phyloP scores from a whole-genome alignment of 768 basidiomycete species.

The Termitomyces sp. region DNA sequence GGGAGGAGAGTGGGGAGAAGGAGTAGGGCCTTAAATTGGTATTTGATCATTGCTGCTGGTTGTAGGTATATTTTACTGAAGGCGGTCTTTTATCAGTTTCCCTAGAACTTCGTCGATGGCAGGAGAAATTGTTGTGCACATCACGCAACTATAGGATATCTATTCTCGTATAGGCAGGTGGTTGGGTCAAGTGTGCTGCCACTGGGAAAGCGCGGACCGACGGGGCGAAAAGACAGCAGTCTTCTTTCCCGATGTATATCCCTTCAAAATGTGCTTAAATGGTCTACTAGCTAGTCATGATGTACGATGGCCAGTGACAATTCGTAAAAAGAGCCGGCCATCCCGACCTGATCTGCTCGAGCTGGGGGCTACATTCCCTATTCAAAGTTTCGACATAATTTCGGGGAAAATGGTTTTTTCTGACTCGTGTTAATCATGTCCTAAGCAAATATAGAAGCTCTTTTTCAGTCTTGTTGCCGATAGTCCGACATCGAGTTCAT shows the following conservation, averaged over 20 bases:
- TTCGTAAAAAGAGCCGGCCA: too few species aligned
- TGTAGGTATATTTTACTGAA: neutral
- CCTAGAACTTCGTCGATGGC: neutral
- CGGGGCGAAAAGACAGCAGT: conserved; percentile 1
- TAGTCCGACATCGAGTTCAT: neutral
- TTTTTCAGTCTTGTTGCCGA: neutral
- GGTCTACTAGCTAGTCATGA: neutral
- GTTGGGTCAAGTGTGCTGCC: conserved; percentile 14
- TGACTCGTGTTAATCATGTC: neutral
- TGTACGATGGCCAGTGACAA: neutral
- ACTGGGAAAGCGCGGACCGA: conserved; percentile 11
- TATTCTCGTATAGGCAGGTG: conserved; percentile 11
- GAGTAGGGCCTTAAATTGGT: neutral
- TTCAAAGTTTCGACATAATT: neutral
- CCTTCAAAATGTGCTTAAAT: neutral
- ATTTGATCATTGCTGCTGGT: conserved; percentile 7
- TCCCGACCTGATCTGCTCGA: neutral
- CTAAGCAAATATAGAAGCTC: neutral
- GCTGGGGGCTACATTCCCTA: neutral
- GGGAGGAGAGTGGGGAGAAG: neutral
- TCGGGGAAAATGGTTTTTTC: neutral
- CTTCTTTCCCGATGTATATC: neutral
- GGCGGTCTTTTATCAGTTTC: neutral
- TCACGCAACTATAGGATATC: neutral
- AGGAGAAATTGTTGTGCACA: neutral